phyloP scores from a whole-genome alignment of 768 basidiomycete genomes.

The Leccinum arenicola region DNA sequence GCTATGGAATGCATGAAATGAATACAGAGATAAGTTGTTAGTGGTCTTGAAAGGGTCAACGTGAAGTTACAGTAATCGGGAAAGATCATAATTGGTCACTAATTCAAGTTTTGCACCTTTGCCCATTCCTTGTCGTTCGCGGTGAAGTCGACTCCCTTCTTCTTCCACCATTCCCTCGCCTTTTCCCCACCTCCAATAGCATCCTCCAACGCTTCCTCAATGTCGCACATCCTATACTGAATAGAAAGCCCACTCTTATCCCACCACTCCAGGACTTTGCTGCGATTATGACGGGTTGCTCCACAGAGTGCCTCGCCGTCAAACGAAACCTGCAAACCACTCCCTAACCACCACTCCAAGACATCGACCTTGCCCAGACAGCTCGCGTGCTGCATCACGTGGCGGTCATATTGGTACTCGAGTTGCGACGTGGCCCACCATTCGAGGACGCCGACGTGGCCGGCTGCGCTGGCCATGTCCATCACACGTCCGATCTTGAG shows the following conservation, averaged over 20 bases:
- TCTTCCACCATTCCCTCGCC: slow-evolving; percentile 78
- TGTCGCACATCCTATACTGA: slow-evolving; percentile 87
- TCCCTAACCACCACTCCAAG: slow-evolving; percentile 80
- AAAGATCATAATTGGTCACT: slow-evolving; percentile 11
- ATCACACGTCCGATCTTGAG: slow-evolving; percentile 83
- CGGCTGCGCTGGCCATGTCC: slow-evolving; percentile 81
- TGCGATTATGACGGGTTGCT: slow-evolving; percentile 78
- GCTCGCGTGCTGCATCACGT: slow-evolving; percentile 75
- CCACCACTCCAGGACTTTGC: slow-evolving; percentile 89
- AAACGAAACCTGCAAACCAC: slow-evolving; percentile 73
- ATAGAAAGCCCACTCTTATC: slow-evolving; percentile 72
- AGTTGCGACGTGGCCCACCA: slow-evolving; percentile 84
- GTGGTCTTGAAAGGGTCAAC: not conserved
- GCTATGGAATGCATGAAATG: slow-evolving; percentile 1
- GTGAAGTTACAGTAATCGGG: too few species aligned
- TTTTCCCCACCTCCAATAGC: slow-evolving; percentile 76
- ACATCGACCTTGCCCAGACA: slow-evolving; percentile 79
- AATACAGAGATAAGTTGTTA: slow-evolving; percentile 1
- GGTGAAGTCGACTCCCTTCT: slow-evolving; percentile 78
- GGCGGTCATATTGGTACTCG: slow-evolving; percentile 75
- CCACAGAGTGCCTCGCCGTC: slow-evolving; percentile 78
- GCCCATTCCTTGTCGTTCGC: slow-evolving; percentile 87
- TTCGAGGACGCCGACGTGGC: slow-evolving; percentile 70
- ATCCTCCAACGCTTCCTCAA: slow-evolving; percentile 89
- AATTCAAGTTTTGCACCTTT: slow-evolving; percentile 77